A percentile compares a stretch with the other conserved stretches of the same genome.
phyloP scores from a whole-genome alignment of 202 grass and related monocot genomes.

The Saccharum hybrid region DNA sequence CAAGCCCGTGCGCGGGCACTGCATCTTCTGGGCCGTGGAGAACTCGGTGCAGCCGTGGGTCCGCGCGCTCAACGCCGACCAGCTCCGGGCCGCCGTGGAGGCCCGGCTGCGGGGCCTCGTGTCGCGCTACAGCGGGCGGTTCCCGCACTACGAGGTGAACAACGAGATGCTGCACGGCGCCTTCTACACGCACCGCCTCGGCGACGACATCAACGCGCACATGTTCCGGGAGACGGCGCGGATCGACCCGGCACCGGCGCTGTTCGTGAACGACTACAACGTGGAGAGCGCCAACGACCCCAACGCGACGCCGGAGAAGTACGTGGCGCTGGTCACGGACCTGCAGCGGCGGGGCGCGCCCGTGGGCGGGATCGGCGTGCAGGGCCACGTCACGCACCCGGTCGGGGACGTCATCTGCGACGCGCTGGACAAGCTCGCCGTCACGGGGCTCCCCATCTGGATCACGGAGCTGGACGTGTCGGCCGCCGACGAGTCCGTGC shows the following conservation, averaged over 20 bases:
- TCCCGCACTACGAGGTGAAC: slow-evolving; percentile 78
- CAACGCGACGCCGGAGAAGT: slow-evolving; percentile 70
- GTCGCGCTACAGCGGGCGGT: slow-evolving; percentile 50
- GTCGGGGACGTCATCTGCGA: slow-evolving; percentile 57
- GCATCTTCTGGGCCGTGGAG: slow-evolving; percentile 82
- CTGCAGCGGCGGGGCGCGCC: slow-evolving; percentile 60
- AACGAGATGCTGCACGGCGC: slow-evolving; percentile 83
- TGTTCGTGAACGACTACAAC: slow-evolving; percentile 90
- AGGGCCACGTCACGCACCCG: slow-evolving; percentile 61
- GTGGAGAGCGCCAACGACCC: slow-evolving; percentile 66
- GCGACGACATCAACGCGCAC: slow-evolving; percentile 56
- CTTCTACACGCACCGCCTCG: slow-evolving; percentile 52
- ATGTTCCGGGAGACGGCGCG: slow-evolving; percentile 66
- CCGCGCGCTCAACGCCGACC: slow-evolving; percentile 29
- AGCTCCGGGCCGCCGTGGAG: slow-evolving; percentile 56
- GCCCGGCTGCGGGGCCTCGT: slow-evolving; percentile 58
- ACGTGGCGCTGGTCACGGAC: slow-evolving; percentile 60
- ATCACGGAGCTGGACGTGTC: slow-evolving; percentile 77
- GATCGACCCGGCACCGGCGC: slow-evolving; percentile 53
- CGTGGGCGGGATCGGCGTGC: slow-evolving; percentile 67
- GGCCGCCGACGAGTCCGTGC: slow-evolving; percentile 51
- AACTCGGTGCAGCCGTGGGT: slow-evolving; percentile 63
- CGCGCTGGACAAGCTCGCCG: slow-evolving; percentile 60
- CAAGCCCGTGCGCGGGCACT: slow-evolving; percentile 61
- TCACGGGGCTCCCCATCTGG: slow-evolving; percentile 59